Evolutionary conservation across 352 stramenopile genomes (phyloP), one percentile per base, ranked within the genome.

Genomic region (Pythium dissimile): DNA sequence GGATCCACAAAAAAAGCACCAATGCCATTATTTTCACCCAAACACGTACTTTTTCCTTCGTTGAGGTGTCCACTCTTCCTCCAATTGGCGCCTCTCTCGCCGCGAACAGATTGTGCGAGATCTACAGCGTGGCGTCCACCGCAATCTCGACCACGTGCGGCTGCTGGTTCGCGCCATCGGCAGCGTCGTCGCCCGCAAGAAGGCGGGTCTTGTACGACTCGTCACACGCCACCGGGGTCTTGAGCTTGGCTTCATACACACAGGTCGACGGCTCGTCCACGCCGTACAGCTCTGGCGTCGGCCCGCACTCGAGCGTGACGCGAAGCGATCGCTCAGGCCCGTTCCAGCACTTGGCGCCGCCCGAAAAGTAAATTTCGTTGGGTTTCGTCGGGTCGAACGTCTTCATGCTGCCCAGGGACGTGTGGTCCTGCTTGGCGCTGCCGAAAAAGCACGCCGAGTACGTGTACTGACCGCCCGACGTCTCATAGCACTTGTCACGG

Each of bases 361-460:
- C 69, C 12, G 70, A 77, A 59, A 92, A 96, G 60, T 65, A 78
- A 7, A 89, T 31, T 26, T 74, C 66, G 12, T 67, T 55, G 20
- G 51, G 44, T 8, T 46, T 63, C 9, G 35, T 48, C 11, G 47
- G 18, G 23, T 60, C 59, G 6, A 76, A 61, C 2, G 79, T 62
- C 32, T 83, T 59, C 82, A 92, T 92, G 18, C 69, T 37, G 31
- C 89, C 89, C 12, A 97, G 46, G 23, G 76, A 89, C 35, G 75
- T 94, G 16, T 49, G 48, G 49, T 95, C 87, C 55, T 97, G 89
- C 21, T 83, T 89, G 10, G 88, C 84, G 12, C 73, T 73, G 27
- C 82, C 85, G 52, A 92, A 97, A 18, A 91, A 85, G 66, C 88
- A 97, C 18, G 93, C 61, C 34, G 81, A 78, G 71, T 96, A 97